These are phyloP conservation scores for Rubroboletus pulcherrimus DNA, from an alignment of 768 basidiomycete species.

Conservation along the genomic window DNA sequence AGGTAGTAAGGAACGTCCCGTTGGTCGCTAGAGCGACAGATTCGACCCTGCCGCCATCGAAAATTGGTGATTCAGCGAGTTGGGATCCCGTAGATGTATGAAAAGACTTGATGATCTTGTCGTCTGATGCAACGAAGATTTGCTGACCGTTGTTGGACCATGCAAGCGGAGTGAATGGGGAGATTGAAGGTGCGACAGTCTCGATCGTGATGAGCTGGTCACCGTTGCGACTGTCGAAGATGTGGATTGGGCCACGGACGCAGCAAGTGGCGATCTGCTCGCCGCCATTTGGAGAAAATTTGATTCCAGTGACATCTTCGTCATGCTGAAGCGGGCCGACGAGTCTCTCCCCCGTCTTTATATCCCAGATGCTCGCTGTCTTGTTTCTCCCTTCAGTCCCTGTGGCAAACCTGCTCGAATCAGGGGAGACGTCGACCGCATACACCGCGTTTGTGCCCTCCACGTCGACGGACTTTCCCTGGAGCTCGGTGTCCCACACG, in stretches of 20 bases:
- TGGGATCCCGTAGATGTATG: not conserved
- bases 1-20: not conserved
- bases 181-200: not conserved
- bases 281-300: not conserved
- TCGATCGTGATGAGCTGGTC: not conserved
- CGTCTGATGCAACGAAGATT: not conserved
- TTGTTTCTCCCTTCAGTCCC: too few species aligned
- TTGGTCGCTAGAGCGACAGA: not conserved
- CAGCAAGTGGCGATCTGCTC: not conserved
- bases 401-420: not conserved
- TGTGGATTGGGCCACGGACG: not conserved
- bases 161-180: not conserved
- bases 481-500: not conserved
- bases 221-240: not conserved
- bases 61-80: not conserved
- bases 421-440: too few species aligned
- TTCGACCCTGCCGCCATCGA: not conserved
- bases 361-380: not conserved
- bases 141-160: not conserved
- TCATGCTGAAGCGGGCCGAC: not conserved
- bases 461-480: not conserved
- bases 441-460: rapidly evolving
- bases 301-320: not conserved
- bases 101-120: not conserved
- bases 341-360: not conserved